A percentile compares a stretch with the other conserved stretches of the same genome.
Conservation (phyloP, 805 yeast species). For the Wickerhamomyces ciferrii region DNA sequence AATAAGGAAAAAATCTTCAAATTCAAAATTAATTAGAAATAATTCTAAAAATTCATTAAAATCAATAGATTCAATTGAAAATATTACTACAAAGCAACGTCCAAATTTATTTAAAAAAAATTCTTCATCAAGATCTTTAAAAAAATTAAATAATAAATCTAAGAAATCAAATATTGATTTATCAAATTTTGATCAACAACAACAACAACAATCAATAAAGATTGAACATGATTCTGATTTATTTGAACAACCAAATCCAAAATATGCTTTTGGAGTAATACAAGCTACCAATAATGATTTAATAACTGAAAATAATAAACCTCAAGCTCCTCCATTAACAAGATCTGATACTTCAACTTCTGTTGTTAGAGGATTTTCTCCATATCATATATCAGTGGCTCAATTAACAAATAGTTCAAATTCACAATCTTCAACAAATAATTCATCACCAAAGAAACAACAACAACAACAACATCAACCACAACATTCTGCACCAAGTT, state of each 20-base stretch:
- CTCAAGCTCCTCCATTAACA: slow-evolving; percentile 8
- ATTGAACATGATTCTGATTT: slow-evolving; percentile 17
- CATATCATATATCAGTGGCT: slow-evolving; percentile 6
- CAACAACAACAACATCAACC: not conserved
- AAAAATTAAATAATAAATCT: slow-evolving; percentile 13
- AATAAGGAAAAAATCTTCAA: slow-evolving; percentile 16
- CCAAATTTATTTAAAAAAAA: slow-evolving; percentile 13
- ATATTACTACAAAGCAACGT: too few relatives aligned
- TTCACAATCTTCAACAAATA: not conserved
- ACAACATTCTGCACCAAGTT: slow-evolving; percentile 1
- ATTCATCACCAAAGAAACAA: not conserved
- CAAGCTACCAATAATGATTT: not conserved
- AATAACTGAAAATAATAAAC: not conserved
- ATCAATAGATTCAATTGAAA: too few relatives aligned
- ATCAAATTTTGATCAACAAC: slow-evolving; percentile 1
- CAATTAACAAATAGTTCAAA: not conserved
- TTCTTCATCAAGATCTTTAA: slow-evolving; percentile 20
- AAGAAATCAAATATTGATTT: slow-evolving; percentile 11
- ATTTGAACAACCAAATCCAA: slow-evolving; percentile 24
- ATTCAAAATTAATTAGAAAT: slow-evolving; percentile 6
- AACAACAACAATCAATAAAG: not conserved
- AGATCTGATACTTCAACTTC: slow-evolving; percentile 23
- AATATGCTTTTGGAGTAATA: slow-evolving; percentile 22
- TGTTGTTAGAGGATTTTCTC: slow-evolving; percentile 22
- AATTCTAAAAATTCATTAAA: slow-evolving; percentile 8